Evolutionary conservation across 75 land plant species (phyloP).

Genomic region (Adiantum capillusveneris): DNA sequence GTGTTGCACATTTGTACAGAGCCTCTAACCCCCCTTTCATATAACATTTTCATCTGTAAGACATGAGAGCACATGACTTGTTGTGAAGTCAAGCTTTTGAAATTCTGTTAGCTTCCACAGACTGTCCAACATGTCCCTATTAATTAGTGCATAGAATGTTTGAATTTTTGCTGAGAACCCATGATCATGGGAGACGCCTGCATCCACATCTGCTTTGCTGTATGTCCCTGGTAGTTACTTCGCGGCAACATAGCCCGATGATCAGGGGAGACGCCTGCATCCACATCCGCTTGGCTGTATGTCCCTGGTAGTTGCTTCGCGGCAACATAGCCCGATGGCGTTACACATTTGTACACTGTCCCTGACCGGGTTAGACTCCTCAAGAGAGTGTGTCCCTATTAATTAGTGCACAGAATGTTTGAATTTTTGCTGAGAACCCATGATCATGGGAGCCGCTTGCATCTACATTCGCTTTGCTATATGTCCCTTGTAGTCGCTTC

Average conservation of each 20-base stretch:
- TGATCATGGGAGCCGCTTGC: constrained; percentile 31
- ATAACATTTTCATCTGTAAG: no score
- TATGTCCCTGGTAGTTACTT: constrained; percentile 50
- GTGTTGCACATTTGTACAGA: no score
- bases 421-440: constrained; percentile 81
- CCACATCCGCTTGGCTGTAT: neutral
- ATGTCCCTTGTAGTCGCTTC: constrained; percentile 49
- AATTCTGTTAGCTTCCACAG: no score
- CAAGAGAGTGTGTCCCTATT: constrained; percentile 82
- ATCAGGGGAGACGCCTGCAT: constrained; percentile 22
- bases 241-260: constrained; percentile 75
- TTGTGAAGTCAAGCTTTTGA: no score
- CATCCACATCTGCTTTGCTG: neutral
- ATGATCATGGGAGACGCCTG: constrained; percentile 29
- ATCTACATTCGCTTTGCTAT: neutral
- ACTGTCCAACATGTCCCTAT: constrained; percentile 86
- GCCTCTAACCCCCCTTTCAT: no score
- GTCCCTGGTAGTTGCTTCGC: constrained; percentile 62
- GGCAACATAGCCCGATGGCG: constrained; percentile 75
- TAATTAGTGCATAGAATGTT: constrained; percentile 64
- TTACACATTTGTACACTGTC: no score
- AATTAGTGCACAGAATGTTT: constrained; percentile 61
- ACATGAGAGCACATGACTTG: no score
- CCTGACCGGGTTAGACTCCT: no score
- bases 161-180: constrained; percentile 83